phyloP scores from a whole-genome alignment of 179 eudicot genomes.

The Beta macrorhiza region DNA sequence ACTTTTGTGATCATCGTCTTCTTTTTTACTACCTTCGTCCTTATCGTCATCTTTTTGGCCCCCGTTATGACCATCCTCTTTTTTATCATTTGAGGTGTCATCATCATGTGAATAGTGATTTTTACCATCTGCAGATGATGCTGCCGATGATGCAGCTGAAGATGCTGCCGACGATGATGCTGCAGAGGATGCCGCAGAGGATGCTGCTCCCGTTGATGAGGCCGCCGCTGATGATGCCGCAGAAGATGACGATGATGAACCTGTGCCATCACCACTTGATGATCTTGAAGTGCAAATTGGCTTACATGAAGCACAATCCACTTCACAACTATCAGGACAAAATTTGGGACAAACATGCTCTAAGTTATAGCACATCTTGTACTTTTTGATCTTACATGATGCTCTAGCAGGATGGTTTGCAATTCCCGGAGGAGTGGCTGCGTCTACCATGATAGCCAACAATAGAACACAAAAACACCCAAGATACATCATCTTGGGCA shows the following conservation, averaged over 20 bases:
- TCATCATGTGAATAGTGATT: neutral
- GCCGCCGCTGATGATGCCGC: too few relatives aligned
- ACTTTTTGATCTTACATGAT: constrained; percentile 32
- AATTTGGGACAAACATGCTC: constrained; percentile 38
- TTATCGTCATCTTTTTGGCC: too few relatives aligned
- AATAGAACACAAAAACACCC: constrained; percentile 30
- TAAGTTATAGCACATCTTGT: constrained; percentile 35
- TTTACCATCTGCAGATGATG: neutral
- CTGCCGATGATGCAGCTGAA: too few relatives aligned
- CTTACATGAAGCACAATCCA: constrained; percentile 40
- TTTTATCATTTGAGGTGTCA: neutral
- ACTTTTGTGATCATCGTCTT: too few relatives aligned
- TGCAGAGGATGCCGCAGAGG: too few relatives aligned
- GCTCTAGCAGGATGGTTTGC: constrained; percentile 33
- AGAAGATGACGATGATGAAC: too few relatives aligned
- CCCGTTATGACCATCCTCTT: too few relatives aligned
- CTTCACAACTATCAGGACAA: constrained; percentile 34
- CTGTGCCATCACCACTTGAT: too few relatives aligned
- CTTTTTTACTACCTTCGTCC: too few relatives aligned
- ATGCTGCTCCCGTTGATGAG: too few relatives aligned
- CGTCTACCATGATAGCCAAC: constrained; percentile 31
- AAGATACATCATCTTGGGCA: constrained; percentile 25
- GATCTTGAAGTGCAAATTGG: constrained; percentile 22
- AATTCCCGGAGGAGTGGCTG: constrained; percentile 38
- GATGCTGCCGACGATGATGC: too few relatives aligned